Conservation (phyloP, 2,329 filamentous ascomycete genomes). For the Aspergillus thermomutatus region DNA sequence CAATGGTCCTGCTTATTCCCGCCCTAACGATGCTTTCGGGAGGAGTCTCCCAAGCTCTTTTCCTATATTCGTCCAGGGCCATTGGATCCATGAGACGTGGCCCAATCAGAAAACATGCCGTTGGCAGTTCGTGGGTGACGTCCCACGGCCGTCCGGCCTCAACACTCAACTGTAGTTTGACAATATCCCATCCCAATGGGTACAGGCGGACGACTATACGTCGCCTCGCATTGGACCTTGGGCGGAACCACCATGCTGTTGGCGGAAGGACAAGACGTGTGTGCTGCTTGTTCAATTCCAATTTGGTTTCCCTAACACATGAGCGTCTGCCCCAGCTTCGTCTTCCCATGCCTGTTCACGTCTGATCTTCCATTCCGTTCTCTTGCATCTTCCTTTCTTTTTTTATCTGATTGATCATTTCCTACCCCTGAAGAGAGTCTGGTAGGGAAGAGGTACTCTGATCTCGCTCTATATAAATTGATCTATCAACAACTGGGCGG, state of each 20-base stretch:
- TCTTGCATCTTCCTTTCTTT: constrained; percentile 15
- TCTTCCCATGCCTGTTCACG: constrained; percentile 21
- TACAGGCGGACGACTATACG: constrained; percentile 31
- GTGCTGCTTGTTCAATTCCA: constrained; percentile 21
- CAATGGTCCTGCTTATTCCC: constrained; percentile 24
- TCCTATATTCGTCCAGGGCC: constrained; percentile 21
- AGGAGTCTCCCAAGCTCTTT: constrained; percentile 16
- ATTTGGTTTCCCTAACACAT: constrained; percentile 28
- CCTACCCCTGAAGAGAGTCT: constrained; percentile 16
- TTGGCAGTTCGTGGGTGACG: constrained; percentile 33
- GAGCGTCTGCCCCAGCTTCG: constrained; percentile 21
- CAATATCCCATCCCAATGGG: constrained; percentile 27
- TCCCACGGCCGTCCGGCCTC: constrained; percentile 21
- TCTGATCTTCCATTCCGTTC: constrained; percentile 17
- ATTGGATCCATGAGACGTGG: constrained; percentile 40
- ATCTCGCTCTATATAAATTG: constrained; percentile 22
- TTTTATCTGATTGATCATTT: constrained; percentile 5
- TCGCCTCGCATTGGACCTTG: constrained; percentile 31
- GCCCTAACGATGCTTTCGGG: constrained; percentile 25
- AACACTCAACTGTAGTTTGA: constrained; percentile 28
- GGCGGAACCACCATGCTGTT: constrained; percentile 24
- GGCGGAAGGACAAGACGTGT: constrained; percentile 27
- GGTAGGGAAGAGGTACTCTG: constrained; percentile 24
- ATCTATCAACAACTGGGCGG: constrained; percentile 15
- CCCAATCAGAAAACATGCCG: constrained; percentile 34